Evolutionary conservation across 345 rosid genomes (phyloP).

Genomic region (Hibiscus mutabilis): DNA sequence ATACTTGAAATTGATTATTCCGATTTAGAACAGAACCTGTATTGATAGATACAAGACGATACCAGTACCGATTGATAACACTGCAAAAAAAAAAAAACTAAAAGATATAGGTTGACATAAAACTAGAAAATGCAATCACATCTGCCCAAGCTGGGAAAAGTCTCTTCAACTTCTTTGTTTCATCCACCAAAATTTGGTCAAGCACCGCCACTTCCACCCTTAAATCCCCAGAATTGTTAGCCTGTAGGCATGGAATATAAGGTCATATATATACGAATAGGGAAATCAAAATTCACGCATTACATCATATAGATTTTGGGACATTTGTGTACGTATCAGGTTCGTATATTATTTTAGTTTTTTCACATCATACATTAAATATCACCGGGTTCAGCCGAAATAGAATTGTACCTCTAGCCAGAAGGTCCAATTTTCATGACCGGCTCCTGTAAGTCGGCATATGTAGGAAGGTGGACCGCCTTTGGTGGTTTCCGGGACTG

Average conservation of each 20-base stretch:
- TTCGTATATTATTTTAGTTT: neutral
- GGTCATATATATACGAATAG: neutral
- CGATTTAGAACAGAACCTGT: too few species aligned
- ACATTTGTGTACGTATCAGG: too few species aligned
- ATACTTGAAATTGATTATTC: too few species aligned
- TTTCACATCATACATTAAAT: neutral
- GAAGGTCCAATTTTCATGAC: constrained; percentile 71
- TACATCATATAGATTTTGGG: too few species aligned
- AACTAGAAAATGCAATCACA: constrained; percentile 61
- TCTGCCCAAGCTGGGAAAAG: constrained; percentile 87
- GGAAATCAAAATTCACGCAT: too few species aligned
- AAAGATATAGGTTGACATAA: constrained; percentile 62
- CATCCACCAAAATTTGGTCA: constrained; percentile 63
- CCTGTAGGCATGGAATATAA: constrained; percentile 30
- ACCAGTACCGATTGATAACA: too few species aligned
- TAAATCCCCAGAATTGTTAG: constrained; percentile 38
- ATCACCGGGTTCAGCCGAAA: neutral
- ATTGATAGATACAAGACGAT: too few species aligned
- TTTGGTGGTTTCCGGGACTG: constrained; percentile 56
- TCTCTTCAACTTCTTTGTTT: constrained; percentile 50
- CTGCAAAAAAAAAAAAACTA: constrained; percentile 13
- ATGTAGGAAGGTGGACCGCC: constrained; percentile 88
- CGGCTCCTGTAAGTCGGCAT: constrained; percentile 65
- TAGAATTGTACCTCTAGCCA: constrained; percentile 69
- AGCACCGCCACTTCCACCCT: constrained; percentile 73